These are phyloP conservation scores for Albophoma yamanashiensis DNA, from an alignment of 2,329 filamentous ascomycete genomes.

Conservation along the genomic window DNA sequence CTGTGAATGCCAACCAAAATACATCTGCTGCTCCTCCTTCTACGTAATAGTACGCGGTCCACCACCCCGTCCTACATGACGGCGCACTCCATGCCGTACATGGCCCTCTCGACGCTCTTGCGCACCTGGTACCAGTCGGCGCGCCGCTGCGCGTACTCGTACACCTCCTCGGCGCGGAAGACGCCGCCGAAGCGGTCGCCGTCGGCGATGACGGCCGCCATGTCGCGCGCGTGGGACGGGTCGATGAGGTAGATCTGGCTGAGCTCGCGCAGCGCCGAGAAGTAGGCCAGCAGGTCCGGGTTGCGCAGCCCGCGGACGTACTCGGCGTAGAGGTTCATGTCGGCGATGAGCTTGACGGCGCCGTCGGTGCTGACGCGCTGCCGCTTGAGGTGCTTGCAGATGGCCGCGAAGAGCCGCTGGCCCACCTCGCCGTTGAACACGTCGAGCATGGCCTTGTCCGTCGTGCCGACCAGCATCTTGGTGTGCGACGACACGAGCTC, in stretches of 20 bases:
- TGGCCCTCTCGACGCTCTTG: slow-evolving; percentile 82
- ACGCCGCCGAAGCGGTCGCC: slow-evolving; percentile 82
- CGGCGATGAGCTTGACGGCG: slow-evolving; percentile 84
- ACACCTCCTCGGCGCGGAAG: slow-evolving; percentile 91
- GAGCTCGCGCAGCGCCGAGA: slow-evolving; percentile 81
- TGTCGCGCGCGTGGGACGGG: slow-evolving; percentile 73
- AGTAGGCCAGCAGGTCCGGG: slow-evolving; percentile 76
- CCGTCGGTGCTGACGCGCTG: slow-evolving; percentile 86
- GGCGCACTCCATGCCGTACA: slow-evolving; percentile 88
- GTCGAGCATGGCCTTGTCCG: slow-evolving; percentile 95
- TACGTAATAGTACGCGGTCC: neutral
- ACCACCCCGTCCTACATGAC: slow-evolving; percentile 53
- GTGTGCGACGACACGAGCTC: slow-evolving; percentile 83
- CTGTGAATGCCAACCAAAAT: neutral
- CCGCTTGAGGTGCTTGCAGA: slow-evolving; percentile 96
- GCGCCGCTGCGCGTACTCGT: slow-evolving; percentile 87
- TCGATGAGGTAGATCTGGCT: slow-evolving; percentile 95
- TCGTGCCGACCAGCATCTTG: slow-evolving; percentile 84
- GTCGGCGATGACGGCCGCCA: slow-evolving; percentile 91
- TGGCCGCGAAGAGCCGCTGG: slow-evolving; percentile 75
- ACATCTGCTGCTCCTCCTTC: neutral
- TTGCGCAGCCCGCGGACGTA: slow-evolving; percentile 79
- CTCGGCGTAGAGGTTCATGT: slow-evolving; percentile 88
- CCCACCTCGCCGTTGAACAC: slow-evolving; percentile 98
- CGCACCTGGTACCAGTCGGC: slow-evolving; percentile 94